phyloP scores from a whole-genome alignment of 176 grass and related monocot genomes.

The Zoysia pacifica region DNA sequence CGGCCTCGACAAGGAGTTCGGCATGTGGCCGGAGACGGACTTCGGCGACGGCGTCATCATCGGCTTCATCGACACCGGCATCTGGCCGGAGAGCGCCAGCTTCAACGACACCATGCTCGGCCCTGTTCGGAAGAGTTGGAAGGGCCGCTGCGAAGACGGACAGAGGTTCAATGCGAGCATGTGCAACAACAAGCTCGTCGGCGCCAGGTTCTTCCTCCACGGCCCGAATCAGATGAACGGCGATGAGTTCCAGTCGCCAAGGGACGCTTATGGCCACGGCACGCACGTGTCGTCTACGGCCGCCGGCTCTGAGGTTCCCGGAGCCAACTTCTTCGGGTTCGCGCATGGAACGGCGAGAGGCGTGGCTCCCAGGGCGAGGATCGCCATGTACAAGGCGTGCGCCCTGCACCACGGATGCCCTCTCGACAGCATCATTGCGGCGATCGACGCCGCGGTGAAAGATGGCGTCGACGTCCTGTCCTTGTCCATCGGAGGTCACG shows the following conservation, averaged over 20 bases:
- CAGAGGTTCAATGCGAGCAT: constrained; percentile 20
- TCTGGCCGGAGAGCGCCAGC: constrained; percentile 53
- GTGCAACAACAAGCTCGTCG: constrained; percentile 58
- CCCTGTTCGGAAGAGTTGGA: constrained; percentile 30
- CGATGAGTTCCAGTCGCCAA: background rate
- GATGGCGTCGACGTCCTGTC: constrained; percentile 51
- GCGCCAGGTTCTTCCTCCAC: constrained; percentile 15
- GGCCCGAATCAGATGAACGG: too few species aligned
- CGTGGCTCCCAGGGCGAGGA: constrained; percentile 22
- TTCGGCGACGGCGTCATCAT: constrained; percentile 45
- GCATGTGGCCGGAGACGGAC: constrained; percentile 36
- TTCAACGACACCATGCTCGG: constrained; percentile 38
- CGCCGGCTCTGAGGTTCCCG: background rate
- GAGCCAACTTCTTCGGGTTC: constrained; percentile 1
- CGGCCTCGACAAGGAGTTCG: constrained; percentile 25
- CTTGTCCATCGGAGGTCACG: background rate
- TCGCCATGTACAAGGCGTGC: constrained; percentile 54
- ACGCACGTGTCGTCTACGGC: constrained; percentile 43
- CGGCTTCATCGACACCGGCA: constrained; percentile 45
- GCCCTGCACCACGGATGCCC: accelerated
- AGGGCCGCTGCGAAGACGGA: constrained; percentile 27
- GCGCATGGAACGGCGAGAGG: constrained; percentile 14
- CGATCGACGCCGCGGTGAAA: constrained; percentile 34
- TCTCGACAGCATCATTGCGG: background rate
- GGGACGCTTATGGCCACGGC: constrained; percentile 24